These are phyloP conservation scores for Pseudoneurospora amorphoporcata DNA, from an alignment of 495 filamentous ascomycete genomes.

Conservation along the genomic window DNA sequence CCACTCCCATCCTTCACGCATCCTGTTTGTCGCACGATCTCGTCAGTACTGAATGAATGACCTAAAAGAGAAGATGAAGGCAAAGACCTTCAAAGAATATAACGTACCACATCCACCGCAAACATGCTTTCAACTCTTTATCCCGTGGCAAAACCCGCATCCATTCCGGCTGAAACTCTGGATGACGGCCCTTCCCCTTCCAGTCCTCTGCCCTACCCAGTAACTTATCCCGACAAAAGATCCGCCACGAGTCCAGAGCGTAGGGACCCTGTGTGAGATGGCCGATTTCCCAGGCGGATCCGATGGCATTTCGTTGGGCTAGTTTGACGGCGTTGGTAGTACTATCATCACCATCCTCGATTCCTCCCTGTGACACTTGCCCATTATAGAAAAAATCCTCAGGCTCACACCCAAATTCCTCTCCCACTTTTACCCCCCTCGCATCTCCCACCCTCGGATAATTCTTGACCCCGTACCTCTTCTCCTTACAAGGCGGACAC, in stretches of 20 bases:
- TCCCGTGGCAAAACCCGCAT: slow-evolving; percentile 74
- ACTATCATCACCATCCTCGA: neutral
- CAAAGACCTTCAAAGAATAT: neutral
- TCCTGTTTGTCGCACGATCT: slow-evolving; percentile 7
- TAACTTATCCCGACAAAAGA: slow-evolving; percentile 79
- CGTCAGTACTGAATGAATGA: neutral
- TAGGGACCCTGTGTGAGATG: slow-evolving; percentile 84
- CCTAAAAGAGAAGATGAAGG: neutral
- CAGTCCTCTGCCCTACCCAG: slow-evolving; percentile 51
- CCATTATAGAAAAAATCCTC: neutral
- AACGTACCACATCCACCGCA: slow-evolving; percentile 79
- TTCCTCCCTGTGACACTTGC: neutral
- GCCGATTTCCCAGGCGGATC: slow-evolving; percentile 69
- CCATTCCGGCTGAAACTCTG: slow-evolving; percentile 63
- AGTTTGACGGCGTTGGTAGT: slow-evolving; percentile 5
- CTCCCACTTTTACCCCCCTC: slow-evolving; percentile 39
- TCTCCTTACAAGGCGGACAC: slow-evolving; percentile 48
- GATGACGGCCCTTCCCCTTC: slow-evolving; percentile 38
- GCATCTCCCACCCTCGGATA: slow-evolving; percentile 54
- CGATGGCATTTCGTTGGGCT: slow-evolving; percentile 27
- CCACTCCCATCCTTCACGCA: slow-evolving; percentile 73
- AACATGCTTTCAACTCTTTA: slow-evolving; percentile 79
- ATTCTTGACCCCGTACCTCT: slow-evolving; percentile 53
- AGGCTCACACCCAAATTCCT: slow-evolving; percentile 29
- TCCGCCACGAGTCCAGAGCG: slow-evolving; percentile 85